Base-by-base conservation (phyloP, 805 yeast genomes). In the Candida nitratophila region DNA sequence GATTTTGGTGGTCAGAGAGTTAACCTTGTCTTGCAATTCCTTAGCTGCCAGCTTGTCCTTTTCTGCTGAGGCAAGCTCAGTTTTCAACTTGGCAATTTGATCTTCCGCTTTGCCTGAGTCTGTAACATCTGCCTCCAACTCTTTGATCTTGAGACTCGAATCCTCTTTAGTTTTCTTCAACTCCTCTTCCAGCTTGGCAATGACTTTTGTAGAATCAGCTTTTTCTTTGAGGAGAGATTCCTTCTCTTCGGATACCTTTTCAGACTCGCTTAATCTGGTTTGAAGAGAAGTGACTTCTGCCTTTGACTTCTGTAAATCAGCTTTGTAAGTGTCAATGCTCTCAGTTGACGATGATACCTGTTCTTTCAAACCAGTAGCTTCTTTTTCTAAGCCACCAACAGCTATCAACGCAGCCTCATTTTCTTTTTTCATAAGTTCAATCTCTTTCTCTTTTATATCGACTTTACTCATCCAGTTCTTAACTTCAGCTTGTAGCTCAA, bases 41-140 rank as follows among this genome's bases (percentile, higher is more conserved):
- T 44, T 29, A 41, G 33, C 12, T 12, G 44, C 30, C 26, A 43
- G 43, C 14, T n/a, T 27, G 14, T 41, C 42, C 4, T 39, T 33
- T 14, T 43, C 48, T n/a, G 41, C 40, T n/a, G 43, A 43, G 15
- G 40, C 34, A 12, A 33, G 34, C 14, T 40, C 17, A 11, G 7
- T 33, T 4, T 39, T 27, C 20, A 39, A 12, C n/a, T 42, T 37
- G n/a, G 49, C 47, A 32, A 45, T 52, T 21, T 50, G 39, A 24
- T 35, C 20, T 22, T 46, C 19, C 14, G 50, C 46, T 17, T 51
- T 47, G 24, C 34, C 30, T 17, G 20, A 30, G 19, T 35, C 38
- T 20, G 31, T 22, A 16, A 7, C 4, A 6, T 32, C 16, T 12
- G 4, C 26, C 20, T 17, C 24, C 24, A 34, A 4, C 14, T 19